These are phyloP conservation scores for Fomitopsis pulvina DNA, from an alignment of 768 basidiomycete species.

Conservation along the genomic window DNA sequence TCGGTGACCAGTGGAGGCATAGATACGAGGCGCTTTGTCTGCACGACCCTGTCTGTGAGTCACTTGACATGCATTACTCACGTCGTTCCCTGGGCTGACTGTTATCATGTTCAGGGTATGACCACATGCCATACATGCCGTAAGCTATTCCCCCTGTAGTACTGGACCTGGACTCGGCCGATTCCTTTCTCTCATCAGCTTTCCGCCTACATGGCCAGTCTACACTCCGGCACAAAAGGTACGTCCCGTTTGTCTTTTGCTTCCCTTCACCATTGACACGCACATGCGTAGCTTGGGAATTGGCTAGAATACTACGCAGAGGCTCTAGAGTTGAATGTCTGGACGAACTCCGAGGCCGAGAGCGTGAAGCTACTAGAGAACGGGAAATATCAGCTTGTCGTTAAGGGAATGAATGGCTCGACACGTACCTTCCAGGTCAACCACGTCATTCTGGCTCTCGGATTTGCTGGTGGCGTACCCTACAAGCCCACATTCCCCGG, in stretches of 20 bases:
- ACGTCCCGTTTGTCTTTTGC: background rate
- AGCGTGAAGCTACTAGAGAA: conserved; percentile 34
- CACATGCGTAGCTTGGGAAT: conserved; percentile 42
- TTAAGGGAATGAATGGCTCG: conserved; percentile 50
- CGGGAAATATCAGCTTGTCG: conserved; percentile 62
- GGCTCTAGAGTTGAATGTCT: conserved; percentile 54
- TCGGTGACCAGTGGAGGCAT: conserved; percentile 56
- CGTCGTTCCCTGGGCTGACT: too few species aligned
- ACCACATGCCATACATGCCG: conserved; percentile 51
- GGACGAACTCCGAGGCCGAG: conserved; percentile 37
- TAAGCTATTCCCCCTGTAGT: conserved; percentile 21
- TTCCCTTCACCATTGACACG: background rate
- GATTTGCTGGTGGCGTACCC: background rate
- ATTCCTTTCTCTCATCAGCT: conserved; percentile 6
- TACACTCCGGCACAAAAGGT: conserved; percentile 43
- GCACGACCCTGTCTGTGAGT: conserved; percentile 41
- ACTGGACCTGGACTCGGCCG: background rate
- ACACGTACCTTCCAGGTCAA: conserved; percentile 27
- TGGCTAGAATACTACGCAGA: conserved; percentile 62
- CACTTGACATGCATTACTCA: too few species aligned
- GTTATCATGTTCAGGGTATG: conserved; percentile 27
- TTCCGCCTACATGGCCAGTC: conserved; percentile 11
- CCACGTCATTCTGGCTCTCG: conserved; percentile 24
- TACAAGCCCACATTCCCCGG: conserved; percentile 2
- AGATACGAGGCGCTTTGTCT: conserved; percentile 53